These are phyloP conservation scores for Rhinocladiella mackenziei DNA, from an alignment of 2,329 filamentous ascomycete genomes.

Conservation along the genomic window DNA sequence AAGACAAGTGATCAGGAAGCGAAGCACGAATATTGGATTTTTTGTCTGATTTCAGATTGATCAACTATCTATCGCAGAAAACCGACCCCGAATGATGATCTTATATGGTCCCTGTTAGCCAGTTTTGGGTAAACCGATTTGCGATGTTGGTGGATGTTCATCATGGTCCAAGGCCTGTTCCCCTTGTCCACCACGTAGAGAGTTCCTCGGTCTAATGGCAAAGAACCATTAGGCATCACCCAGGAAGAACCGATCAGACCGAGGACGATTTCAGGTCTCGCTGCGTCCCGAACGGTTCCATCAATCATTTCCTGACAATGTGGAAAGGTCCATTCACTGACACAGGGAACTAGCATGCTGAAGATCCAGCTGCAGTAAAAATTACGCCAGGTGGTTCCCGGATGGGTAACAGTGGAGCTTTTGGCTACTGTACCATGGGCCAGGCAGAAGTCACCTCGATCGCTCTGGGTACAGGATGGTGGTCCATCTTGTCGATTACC, in stretches of 20 bases:
- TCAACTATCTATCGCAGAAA: no score
- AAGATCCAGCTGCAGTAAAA: constrained; percentile 17
- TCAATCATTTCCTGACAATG: constrained; percentile 10
- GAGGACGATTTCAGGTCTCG: constrained; percentile 3
- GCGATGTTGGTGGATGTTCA: no score
- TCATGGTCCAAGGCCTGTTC: no score
- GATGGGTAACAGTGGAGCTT: background rate
- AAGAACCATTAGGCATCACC: constrained; percentile 10
- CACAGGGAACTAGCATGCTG: constrained; percentile 5
- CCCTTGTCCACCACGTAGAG: background rate
- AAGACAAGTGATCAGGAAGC: no score
- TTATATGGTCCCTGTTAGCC: no score
- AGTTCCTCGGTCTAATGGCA: constrained; percentile 5
- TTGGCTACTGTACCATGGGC: constrained; percentile 6
- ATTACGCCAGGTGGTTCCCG: constrained; percentile 10
- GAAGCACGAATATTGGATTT: no score
- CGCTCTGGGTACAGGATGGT: background rate
- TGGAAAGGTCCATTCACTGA: constrained; percentile 14
- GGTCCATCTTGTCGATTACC: constrained; percentile 10
- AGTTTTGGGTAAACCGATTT: no score
- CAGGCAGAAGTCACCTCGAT: constrained; percentile 12
- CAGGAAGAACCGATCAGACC: background rate
- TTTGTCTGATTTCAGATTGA: no score
- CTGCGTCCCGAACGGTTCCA: constrained; percentile 12
- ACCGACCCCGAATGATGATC: no score